These are phyloP conservation scores for Anthracocystis setariae DNA, from an alignment of 1,284 basidiomycete genomes.

Conservation along the genomic window DNA sequence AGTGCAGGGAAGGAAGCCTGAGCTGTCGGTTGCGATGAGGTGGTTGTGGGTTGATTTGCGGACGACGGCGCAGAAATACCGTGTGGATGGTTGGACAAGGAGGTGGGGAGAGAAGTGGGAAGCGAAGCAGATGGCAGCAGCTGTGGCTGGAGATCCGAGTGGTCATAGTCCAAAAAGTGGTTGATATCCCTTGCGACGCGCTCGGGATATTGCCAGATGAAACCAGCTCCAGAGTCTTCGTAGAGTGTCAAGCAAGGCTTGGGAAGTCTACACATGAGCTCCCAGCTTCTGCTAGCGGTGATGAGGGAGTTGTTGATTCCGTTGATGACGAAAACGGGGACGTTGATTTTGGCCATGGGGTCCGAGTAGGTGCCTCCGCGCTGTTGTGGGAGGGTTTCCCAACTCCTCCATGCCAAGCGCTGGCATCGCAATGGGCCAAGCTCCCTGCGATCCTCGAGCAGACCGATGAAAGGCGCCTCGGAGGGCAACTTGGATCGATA, in stretches of 20 bases:
- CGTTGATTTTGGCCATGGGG: conserved; percentile 40
- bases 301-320: conserved; percentile 41
- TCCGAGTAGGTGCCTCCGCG: conserved; percentile 23
- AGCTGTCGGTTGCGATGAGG: not conserved
- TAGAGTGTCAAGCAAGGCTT: conserved; percentile 31
- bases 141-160: conserved; percentile 30
- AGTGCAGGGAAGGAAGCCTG: conserved; percentile 7
- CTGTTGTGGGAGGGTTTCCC: conserved; percentile 39
- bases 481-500: conserved; percentile 32
- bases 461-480: conserved; percentile 35
- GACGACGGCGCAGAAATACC: not conserved
- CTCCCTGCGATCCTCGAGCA: conserved; percentile 37
- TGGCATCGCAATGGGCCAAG: conserved; percentile 36
- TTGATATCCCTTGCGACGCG: conserved; percentile 40
- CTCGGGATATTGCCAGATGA: conserved; percentile 41
- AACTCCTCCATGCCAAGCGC: conserved; percentile 33
- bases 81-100: conserved; percentile 5
- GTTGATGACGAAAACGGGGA: conserved; percentile 38
- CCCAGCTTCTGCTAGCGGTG: conserved; percentile 42
- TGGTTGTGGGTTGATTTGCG: not conserved
- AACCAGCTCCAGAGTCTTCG: conserved; percentile 35
- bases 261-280: conserved; percentile 37
- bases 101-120: conserved; percentile 6
- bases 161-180: conserved; percentile 33
- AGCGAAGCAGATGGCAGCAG: conserved; percentile 33